Conservation (phyloP, 768 basidiomycete species). For the Pleurotus djamor region DNA sequence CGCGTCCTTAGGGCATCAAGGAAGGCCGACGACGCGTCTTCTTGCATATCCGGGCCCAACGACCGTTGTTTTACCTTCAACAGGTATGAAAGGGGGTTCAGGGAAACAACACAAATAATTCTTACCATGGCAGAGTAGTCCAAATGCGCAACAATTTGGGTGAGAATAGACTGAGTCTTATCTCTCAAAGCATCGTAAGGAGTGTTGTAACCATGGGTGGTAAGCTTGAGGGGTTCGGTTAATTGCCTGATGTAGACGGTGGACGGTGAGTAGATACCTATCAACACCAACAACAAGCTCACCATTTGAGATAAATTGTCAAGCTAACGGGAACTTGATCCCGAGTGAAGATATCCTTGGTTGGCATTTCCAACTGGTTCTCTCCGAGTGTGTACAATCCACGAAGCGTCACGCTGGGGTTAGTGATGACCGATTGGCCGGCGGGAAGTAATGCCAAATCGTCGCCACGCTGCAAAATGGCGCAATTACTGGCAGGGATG, state of each 20-base stretch:
- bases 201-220: slow-evolving; percentile 82
- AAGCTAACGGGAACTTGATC: slow-evolving; percentile 86
- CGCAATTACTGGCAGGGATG: slow-evolving; percentile 86
- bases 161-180: slow-evolving; percentile 85
- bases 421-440: slow-evolving; percentile 83
- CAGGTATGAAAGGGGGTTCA: slow-evolving; percentile 3
- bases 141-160: slow-evolving; percentile 82
- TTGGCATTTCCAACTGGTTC: slow-evolving; percentile 85
- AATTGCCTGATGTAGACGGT: slow-evolving; percentile 28
- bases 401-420: slow-evolving; percentile 79
- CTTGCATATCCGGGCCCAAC: slow-evolving; percentile 73
- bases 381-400: slow-evolving; percentile 81
- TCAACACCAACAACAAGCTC: background rate
- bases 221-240: slow-evolving; percentile 56
- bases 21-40: slow-evolving; percentile 76
- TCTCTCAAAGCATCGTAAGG: slow-evolving; percentile 78
- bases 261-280: background rate
- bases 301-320: slow-evolving; percentile 80
- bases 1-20: slow-evolving; percentile 78
- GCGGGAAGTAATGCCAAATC: slow-evolving; percentile 77
- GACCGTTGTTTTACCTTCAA: slow-evolving; percentile 72
- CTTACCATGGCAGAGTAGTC: slow-evolving; percentile 44
- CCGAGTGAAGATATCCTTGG: slow-evolving; percentile 85
- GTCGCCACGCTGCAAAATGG: slow-evolving; percentile 79
- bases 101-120: slow-evolving; percentile 3